Evolutionary conservation across 805 yeast species (phyloP).

Genomic region (Barnettozyma californica): DNA sequence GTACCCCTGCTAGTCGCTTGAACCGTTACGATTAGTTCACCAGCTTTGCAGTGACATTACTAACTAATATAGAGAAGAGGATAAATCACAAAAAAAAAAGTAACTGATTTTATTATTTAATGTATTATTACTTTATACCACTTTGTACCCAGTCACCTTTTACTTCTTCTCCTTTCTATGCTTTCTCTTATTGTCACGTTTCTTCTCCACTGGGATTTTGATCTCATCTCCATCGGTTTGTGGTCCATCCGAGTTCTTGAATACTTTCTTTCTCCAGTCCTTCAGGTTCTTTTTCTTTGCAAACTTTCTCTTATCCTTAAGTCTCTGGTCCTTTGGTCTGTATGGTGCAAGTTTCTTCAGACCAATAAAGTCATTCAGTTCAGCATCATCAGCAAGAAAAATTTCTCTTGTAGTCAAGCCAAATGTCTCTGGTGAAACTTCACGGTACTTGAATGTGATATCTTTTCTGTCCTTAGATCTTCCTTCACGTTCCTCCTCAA

Average conservation of each 20-base stretch:
- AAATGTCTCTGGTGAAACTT: conserved; percentile 90
- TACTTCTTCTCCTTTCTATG: neutral
- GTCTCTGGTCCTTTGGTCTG: conserved; percentile 64
- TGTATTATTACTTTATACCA: neutral
- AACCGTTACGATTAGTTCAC: conserved; percentile 20
- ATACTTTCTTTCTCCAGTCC: conserved; percentile 87
- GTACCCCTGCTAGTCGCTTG: conserved; percentile 19
- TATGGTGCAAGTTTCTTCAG: conserved; percentile 92
- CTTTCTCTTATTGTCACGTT: conserved; percentile 1
- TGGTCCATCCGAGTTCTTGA: conserved; percentile 54
- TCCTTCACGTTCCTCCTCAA: conserved; percentile 56
- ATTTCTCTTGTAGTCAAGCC: conserved; percentile 86
- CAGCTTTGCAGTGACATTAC: too few species aligned
- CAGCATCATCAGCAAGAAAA: conserved; percentile 81
- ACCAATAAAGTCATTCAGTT: conserved; percentile 79
- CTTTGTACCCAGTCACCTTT: neutral
- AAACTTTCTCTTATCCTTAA: conserved; percentile 77
- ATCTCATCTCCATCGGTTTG: conserved; percentile 22
- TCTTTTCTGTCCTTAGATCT: conserved; percentile 44
- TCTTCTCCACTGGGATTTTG: conserved; percentile 19
- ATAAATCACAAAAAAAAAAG: neutral
- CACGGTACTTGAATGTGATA: conserved; percentile 74
- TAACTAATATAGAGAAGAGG: too few species aligned
- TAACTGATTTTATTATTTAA: neutral
- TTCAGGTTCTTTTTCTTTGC: conserved; percentile 76